Conservation (phyloP, 805 yeast species). For the Lipomyces sp. region DNA sequence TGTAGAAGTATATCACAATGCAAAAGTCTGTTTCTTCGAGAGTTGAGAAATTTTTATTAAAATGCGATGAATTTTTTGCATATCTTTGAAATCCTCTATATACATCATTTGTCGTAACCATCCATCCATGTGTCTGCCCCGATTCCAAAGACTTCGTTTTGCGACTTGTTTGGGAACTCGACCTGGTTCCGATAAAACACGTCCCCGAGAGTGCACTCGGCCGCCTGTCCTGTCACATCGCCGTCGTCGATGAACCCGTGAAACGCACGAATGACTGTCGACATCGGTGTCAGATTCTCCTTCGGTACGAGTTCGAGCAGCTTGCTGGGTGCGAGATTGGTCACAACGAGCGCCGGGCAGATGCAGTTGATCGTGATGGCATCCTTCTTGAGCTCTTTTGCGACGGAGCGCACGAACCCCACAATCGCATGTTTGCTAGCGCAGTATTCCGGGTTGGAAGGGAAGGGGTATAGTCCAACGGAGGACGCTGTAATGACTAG, state of each 20-base stretch:
- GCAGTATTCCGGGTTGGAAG: constrained; percentile 4
- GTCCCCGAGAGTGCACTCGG: constrained; percentile 13
- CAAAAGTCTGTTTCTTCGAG: too few relatives aligned
- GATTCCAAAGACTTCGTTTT: too few relatives aligned
- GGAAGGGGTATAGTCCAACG: constrained; percentile 3
- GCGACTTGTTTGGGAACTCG: not conserved
- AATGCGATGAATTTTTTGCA: too few relatives aligned
- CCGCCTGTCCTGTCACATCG: constrained; percentile 10
- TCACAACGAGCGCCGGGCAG: constrained; percentile 15
- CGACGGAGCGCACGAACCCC: constrained; percentile 7
- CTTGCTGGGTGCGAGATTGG: constrained; percentile 7
- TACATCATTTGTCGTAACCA: too few relatives aligned
- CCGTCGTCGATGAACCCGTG: constrained; percentile 6
- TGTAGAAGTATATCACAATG: too few relatives aligned
- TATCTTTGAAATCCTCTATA: too few relatives aligned
- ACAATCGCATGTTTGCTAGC: constrained; percentile 3
- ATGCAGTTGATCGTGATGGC: constrained; percentile 11
- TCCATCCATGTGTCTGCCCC: too few relatives aligned
- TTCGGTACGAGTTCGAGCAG: constrained; percentile 2
- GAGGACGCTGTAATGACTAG: constrained; percentile 3
- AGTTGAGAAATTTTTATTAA: too few relatives aligned
- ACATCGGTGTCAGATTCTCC: constrained; percentile 15
- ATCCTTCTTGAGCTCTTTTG: constrained; percentile 4
- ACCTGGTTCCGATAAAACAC: constrained; percentile 4
- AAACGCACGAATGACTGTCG: constrained; percentile 7